Evolutionary conservation across 2,329 filamentous ascomycete genomes (phyloP).

Genomic region (Plenodomus tracheiphilus): DNA sequence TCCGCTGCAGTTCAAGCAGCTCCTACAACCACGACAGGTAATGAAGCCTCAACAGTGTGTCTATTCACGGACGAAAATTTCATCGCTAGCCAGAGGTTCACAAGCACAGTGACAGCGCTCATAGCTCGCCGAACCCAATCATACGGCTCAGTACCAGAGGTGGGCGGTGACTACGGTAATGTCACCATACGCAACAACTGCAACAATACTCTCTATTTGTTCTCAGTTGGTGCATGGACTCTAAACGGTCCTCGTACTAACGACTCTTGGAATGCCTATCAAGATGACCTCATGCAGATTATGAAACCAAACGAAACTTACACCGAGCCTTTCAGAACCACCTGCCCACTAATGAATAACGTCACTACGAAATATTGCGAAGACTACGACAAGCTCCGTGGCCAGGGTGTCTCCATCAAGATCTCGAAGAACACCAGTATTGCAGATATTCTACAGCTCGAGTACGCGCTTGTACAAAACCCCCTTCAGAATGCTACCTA

Average conservation of each 20-base stretch:
- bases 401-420: constrained; percentile 2
- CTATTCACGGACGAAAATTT: too few relatives aligned
- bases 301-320: not conserved
- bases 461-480: not conserved
- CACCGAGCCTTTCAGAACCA: constrained; percentile 7
- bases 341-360: not conserved
- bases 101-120: too few relatives aligned
- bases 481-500: not conserved
- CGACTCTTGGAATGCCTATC: not conserved
- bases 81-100: too few relatives aligned
- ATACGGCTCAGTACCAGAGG: not conserved
- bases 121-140: not conserved
- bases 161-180: not conserved
- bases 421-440: not conserved
- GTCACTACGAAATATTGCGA: not conserved
- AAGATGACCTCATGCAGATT: not conserved
- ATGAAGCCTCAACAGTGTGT: too few relatives aligned
- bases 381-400: constrained; percentile 1
- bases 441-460: not conserved
- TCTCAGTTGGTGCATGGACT: constrained; percentile 5
- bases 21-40: too few relatives aligned
- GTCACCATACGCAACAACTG: constrained; percentile 10
- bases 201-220: not conserved
- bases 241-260: not conserved
- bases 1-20: too few relatives aligned